Percentiles rank a stretch among this genome's conserved stretches.
Evolutionary conservation across 2,329 filamentous ascomycete species (phyloP).

Genomic region (Colletotrichum ledebouriae): DNA sequence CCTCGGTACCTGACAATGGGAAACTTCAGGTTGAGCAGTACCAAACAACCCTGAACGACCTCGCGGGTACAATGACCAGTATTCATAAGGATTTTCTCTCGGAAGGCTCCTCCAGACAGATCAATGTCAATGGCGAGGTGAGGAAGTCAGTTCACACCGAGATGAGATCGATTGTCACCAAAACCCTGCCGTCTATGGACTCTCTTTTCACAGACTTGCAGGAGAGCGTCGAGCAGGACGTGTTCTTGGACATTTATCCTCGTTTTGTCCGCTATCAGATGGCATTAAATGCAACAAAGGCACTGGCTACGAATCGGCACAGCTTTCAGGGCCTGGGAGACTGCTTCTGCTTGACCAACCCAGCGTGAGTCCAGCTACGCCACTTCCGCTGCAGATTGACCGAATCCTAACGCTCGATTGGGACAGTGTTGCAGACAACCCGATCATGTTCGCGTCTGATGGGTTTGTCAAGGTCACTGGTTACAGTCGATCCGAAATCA

Average conservation of each 20-base stretch:
- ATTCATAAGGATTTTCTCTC: constrained; percentile 50
- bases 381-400: too few relatives aligned
- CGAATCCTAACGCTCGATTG: too few relatives aligned
- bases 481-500: constrained; percentile 60
- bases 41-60: constrained; percentile 55
- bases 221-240: constrained; percentile 58
- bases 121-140: constrained; percentile 57
- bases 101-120: constrained; percentile 51
- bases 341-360: constrained; percentile 71
- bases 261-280: constrained; percentile 67
- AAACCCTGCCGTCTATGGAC: constrained; percentile 61
- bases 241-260: constrained; percentile 63
- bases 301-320: constrained; percentile 54
- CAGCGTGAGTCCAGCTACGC: constrained; percentile 42
- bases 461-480: constrained; percentile 66
- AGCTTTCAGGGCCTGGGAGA: constrained; percentile 68
- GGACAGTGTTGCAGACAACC: constrained; percentile 57
- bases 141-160: constrained; percentile 59
- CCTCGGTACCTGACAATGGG: not conserved
- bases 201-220: constrained; percentile 59
- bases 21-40: constrained; percentile 57
- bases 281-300: constrained; percentile 58
- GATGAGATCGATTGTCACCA: constrained; percentile 60
- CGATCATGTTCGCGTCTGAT: constrained; percentile 63
- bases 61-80: constrained; percentile 53